Conservation (phyloP, 2,329 filamentous ascomycete species). For the Beauveria sp. region DNA sequence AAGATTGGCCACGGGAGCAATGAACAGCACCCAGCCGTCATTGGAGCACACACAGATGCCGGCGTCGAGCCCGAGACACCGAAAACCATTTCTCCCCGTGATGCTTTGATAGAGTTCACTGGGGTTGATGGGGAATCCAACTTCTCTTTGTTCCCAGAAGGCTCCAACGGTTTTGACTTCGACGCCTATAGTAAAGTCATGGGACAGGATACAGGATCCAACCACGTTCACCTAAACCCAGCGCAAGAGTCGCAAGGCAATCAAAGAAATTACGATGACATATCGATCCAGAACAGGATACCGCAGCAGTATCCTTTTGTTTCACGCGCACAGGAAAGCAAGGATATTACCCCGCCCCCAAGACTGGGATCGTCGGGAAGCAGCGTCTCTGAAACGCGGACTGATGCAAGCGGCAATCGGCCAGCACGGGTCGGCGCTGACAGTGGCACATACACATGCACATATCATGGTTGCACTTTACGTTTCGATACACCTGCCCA, state of each 20-base stretch:
- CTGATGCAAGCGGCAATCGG: slow-evolving; percentile 32
- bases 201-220: slow-evolving; percentile 17
- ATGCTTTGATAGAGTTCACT: slow-evolving; percentile 78
- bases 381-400: slow-evolving; percentile 25
- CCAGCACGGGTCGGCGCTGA: slow-evolving; percentile 64
- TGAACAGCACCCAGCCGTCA: slow-evolving; percentile 48
- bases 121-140: slow-evolving; percentile 63
- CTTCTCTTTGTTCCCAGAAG: slow-evolving; percentile 65
- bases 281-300: slow-evolving; percentile 33
- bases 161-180: slow-evolving; percentile 39
- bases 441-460: slow-evolving; percentile 89
- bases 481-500: slow-evolving; percentile 83
- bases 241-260: slow-evolving; percentile 19
- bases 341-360: slow-evolving; percentile 26
- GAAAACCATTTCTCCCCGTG: slow-evolving; percentile 94
- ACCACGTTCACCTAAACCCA: slow-evolving; percentile 14
- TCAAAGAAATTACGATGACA: slow-evolving; percentile 13
- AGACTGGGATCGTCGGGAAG: slow-evolving; percentile 37
- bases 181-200: slow-evolving; percentile 31
- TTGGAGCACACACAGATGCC: slow-evolving; percentile 33
- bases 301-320: slow-evolving; percentile 47
- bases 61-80: slow-evolving; percentile 41
- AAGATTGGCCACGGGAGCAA: slow-evolving; percentile 55
- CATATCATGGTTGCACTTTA: slow-evolving; percentile 81
- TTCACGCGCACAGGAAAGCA: slow-evolving; percentile 24